Evolutionary conservation across 805 yeast species (phyloP).

Genomic region (Hanseniaspora taiwanica): DNA sequence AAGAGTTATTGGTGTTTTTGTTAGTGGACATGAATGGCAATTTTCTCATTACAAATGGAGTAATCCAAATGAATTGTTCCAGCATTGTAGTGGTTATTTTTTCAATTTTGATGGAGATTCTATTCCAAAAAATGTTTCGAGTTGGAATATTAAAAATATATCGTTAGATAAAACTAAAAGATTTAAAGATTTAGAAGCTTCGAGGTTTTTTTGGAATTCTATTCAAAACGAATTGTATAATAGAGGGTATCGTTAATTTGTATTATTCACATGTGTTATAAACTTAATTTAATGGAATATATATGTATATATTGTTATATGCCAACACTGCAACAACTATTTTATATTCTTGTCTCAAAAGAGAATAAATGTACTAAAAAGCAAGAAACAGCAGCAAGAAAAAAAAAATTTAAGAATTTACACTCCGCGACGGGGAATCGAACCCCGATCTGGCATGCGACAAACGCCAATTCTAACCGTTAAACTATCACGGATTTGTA

Average conservation of each 20-base stretch:
- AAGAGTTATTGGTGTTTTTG: conserved; percentile 86
- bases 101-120: conserved; percentile 67
- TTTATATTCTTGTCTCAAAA: background rate
- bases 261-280: too few relatives aligned
- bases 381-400: background rate
- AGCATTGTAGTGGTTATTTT: conserved; percentile 71
- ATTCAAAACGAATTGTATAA: conserved; percentile 61
- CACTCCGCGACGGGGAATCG: conserved; percentile 9
- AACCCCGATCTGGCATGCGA: conserved; percentile 10
- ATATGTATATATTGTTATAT: background rate
- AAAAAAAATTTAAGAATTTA: conserved; percentile 4
- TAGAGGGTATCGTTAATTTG: conserved; percentile 39
- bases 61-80: conserved; percentile 69
- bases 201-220: conserved; percentile 72
- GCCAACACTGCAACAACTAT: background rate
- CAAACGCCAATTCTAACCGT: conserved; percentile 9
- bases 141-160: conserved; percentile 81
- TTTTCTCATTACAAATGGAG: conserved; percentile 76
- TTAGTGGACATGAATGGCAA: conserved; percentile 98
- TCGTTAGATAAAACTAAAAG: conserved; percentile 70
- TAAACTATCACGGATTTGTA: conserved; percentile 8
- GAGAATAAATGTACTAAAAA: too few relatives aligned
- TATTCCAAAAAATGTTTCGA: conserved; percentile 58
- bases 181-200: conserved; percentile 80
- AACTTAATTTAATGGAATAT: too few relatives aligned